Evolutionary conservation across 2,329 filamentous ascomycete genomes (phyloP), one percentile per base, ranked within the genome.

Genomic region (Epichloe amarillans): DNA sequence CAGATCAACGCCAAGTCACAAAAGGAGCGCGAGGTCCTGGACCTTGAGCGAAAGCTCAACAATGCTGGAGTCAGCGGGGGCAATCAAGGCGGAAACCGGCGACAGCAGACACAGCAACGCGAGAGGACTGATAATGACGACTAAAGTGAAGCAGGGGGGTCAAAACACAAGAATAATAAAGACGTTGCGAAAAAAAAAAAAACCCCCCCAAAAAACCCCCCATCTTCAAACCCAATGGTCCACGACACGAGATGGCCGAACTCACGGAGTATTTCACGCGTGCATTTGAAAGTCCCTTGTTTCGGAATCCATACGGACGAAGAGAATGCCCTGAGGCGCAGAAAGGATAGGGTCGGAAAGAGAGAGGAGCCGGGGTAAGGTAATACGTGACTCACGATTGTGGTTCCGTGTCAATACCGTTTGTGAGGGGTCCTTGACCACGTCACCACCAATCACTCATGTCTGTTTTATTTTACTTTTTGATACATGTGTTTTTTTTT

Each of bases 1-100:
- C 84, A 94, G 75, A 76, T 83, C 70, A 84, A 86, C 61, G 90
- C 85, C 58, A 77, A 85, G 60, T 72, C 80, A 50, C 82, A 87
- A 68, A 82, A 82, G 71, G 88, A 94, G 73, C 83, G 83, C 58
- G 88, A 88, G 70, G 69, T 76, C 57, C 81, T 82, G 66, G 83
- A 86, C 66, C 68, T 80, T 23, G 85, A 88, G 71, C 76, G 81
- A 60, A 86, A 86, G 70, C 63, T 81, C 49, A 70, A 71, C 52
- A 72, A 66, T 51, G 65, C 66, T 19, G 65, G 66, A 36, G 48
- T 71, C 47, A 64, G 68, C 53, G 57, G 56, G 49, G 62, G 56
- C 54, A 62, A 62, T 35, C 59, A 57, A 50, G 61, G 60, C 23
- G 57, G 60, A 39, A 58, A 60, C 43, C 65, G 66, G 53, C 66